phyloP scores from a whole-genome alignment of 2,329 filamentous ascomycete species.

The Pseudogymnoascus sp. region DNA sequence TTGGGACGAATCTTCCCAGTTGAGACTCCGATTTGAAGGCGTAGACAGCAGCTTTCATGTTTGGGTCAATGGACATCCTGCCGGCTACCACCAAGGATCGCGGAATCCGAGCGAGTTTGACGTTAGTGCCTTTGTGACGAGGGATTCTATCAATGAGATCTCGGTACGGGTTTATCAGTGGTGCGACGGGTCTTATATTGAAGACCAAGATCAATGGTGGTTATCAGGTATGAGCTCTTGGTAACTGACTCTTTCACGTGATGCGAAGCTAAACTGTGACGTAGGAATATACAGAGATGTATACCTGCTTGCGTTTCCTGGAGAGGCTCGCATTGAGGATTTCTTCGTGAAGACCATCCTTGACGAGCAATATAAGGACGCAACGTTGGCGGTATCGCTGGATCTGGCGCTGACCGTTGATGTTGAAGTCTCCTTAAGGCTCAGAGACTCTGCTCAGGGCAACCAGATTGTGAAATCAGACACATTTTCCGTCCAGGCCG shows the following conservation, averaged over 20 bases:
- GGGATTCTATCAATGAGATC: slow-evolving; percentile 44
- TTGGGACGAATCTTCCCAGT: slow-evolving; percentile 42
- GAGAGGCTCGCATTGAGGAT: slow-evolving; percentile 46
- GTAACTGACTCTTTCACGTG: background rate
- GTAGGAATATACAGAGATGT: slow-evolving; percentile 60
- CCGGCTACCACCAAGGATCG: slow-evolving; percentile 63
- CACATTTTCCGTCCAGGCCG: slow-evolving; percentile 3
- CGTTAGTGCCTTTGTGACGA: slow-evolving; percentile 44
- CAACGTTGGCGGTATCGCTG: slow-evolving; percentile 37
- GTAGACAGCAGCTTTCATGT: slow-evolving; percentile 66
- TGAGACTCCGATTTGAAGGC: slow-evolving; percentile 62
- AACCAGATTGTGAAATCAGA: background rate
- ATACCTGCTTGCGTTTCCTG: slow-evolving; percentile 50
- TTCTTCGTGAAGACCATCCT: slow-evolving; percentile 49
- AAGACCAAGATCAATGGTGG: slow-evolving; percentile 65
- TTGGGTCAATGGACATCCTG: slow-evolving; percentile 55
- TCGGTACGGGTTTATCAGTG: slow-evolving; percentile 64
- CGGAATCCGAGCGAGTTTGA: slow-evolving; percentile 66
- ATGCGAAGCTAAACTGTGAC: background rate
- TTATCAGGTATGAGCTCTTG: slow-evolving; percentile 41
- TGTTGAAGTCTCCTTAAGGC: slow-evolving; percentile 20
- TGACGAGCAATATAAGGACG: slow-evolving; percentile 44
- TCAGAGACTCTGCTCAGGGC: slow-evolving; percentile 17
- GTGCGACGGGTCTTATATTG: slow-evolving; percentile 62
- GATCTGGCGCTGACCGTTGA: slow-evolving; percentile 38